A percentile compares a stretch with the other conserved stretches of the same genome.
These are phyloP conservation scores for Sporothrix variecibatus DNA, from an alignment of 2,329 filamentous ascomycete species.

Conservation along the genomic window DNA sequence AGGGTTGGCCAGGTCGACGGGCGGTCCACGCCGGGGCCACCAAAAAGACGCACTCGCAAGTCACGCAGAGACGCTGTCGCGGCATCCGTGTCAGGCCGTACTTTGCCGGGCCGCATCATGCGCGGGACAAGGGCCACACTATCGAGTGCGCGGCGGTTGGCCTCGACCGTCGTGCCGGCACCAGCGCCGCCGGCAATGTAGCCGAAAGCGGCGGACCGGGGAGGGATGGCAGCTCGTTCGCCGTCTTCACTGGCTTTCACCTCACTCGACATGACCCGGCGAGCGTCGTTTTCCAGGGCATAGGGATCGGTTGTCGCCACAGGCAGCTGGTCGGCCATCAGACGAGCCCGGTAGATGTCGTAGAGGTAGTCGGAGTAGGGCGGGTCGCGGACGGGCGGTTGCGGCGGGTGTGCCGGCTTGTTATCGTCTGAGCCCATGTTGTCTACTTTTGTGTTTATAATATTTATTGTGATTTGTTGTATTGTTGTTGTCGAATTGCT, in stretches of 20 bases:
- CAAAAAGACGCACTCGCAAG: slow-evolving; percentile 56
- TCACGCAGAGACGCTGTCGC: slow-evolving; percentile 43
- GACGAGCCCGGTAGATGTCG: slow-evolving; percentile 53
- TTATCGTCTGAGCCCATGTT: background rate
- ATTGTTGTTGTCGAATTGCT: too few species aligned
- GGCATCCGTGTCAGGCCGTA: background rate
- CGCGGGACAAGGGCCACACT: slow-evolving; percentile 55
- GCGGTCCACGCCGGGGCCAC: slow-evolving; percentile 29
- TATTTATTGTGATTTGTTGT: background rate
- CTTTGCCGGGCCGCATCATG: slow-evolving; percentile 46
- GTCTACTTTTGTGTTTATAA: background rate
- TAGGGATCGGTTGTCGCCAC: slow-evolving; percentile 61
- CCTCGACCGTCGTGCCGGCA: slow-evolving; percentile 61
- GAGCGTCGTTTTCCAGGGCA: slow-evolving; percentile 57
- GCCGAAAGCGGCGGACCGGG: slow-evolving; percentile 45
- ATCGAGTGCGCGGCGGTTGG: slow-evolving; percentile 59
- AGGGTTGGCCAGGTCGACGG: slow-evolving; percentile 44
- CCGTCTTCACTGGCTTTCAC: slow-evolving; percentile 32
- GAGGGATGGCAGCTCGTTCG: background rate
- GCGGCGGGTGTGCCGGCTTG: background rate
- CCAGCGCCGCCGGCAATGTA: slow-evolving; percentile 66
- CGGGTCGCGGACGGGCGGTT: slow-evolving; percentile 26
- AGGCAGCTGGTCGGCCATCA: slow-evolving; percentile 51
- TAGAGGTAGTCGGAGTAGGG: slow-evolving; percentile 37
- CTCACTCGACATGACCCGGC: slow-evolving; percentile 47